phyloP scores from a whole-genome alignment of 345 rosid species.

The Syzygium aqueum region DNA sequence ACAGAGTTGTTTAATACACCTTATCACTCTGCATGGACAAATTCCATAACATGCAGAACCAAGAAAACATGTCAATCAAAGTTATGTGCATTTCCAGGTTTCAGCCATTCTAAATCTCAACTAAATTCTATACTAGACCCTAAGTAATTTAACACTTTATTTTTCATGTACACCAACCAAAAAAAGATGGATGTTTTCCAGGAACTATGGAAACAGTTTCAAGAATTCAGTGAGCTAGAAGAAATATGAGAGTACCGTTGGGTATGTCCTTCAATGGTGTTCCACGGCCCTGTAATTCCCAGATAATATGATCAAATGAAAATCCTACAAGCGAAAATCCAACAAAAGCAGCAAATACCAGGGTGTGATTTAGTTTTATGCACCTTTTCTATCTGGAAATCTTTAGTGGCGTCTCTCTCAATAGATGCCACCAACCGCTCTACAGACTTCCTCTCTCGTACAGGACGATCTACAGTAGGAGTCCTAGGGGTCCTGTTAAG shows the following conservation, averaged over 20 bases:
- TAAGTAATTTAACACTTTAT: not conserved
- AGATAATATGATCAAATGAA: not conserved
- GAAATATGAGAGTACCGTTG: slow-evolving; percentile 43
- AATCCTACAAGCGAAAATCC: not conserved
- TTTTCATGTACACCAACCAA: not conserved
- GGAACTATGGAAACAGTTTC: not conserved
- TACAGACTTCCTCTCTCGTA: slow-evolving; percentile 86
- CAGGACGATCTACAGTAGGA: slow-evolving; percentile 74
- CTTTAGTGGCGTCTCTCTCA: slow-evolving; percentile 64
- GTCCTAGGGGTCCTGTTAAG: slow-evolving; percentile 49
- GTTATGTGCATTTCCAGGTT: not conserved
- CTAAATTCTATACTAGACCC: not conserved
- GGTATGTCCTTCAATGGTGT: slow-evolving; percentile 89
- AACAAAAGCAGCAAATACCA: not conserved
- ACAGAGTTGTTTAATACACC: not conserved
- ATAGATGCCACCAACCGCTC: slow-evolving; percentile 84
- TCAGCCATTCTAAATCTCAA: not conserved
- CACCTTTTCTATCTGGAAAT: slow-evolving; percentile 76
- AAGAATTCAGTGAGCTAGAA: not conserved
- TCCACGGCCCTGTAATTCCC: slow-evolving; percentile 64
- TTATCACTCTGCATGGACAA: not conserved
- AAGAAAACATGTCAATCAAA: not conserved
- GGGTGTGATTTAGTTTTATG: not conserved
- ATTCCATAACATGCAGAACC: not conserved
- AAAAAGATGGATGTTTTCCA: not conserved